Evolutionary conservation across 2,329 filamentous ascomycete genomes (phyloP).

Genomic region (Cordyceps cateniannulata): DNA sequence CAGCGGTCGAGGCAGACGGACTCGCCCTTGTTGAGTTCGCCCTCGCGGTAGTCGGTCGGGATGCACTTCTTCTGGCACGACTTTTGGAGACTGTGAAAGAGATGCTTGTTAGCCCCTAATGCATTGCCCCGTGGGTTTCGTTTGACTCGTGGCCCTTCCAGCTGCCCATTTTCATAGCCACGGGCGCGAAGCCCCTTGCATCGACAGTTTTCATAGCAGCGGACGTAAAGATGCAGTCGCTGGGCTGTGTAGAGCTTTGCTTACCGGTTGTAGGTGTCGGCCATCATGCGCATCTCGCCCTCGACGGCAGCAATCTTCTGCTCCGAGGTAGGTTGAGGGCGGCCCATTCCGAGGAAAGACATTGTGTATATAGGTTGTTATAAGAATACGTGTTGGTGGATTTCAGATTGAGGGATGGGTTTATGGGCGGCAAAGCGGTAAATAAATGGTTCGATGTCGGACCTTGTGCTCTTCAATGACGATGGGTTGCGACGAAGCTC

Average conservation of each 20-base stretch:
- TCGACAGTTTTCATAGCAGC: neutral
- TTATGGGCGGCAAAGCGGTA: neutral
- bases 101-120: neutral
- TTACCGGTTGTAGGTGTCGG: constrained; percentile 97
- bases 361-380: constrained; percentile 22
- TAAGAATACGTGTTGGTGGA: neutral
- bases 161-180: neutral
- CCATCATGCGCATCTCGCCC: constrained; percentile 94
- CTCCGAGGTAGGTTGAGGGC: constrained; percentile 82
- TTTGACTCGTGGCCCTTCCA: neutral
- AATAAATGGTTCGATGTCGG: neutral
- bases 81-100: constrained; percentile 49
- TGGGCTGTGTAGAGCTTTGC: neutral
- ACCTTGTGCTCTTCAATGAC: neutral
- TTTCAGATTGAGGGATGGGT: neutral
- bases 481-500: neutral
- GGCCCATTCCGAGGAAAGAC: constrained; percentile 44
- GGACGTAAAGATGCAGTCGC: neutral
- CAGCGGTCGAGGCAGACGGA: constrained; percentile 97
- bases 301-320: constrained; percentile 97
- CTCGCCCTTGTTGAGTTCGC: constrained; percentile 97
- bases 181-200: neutral
- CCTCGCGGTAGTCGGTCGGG: constrained; percentile 86
- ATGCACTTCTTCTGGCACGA: constrained; percentile 94
- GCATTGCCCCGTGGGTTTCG: neutral